Base-by-base conservation (phyloP, 2,329 filamentous ascomycete species). In the Aspergillus novofumigatus region DNA sequence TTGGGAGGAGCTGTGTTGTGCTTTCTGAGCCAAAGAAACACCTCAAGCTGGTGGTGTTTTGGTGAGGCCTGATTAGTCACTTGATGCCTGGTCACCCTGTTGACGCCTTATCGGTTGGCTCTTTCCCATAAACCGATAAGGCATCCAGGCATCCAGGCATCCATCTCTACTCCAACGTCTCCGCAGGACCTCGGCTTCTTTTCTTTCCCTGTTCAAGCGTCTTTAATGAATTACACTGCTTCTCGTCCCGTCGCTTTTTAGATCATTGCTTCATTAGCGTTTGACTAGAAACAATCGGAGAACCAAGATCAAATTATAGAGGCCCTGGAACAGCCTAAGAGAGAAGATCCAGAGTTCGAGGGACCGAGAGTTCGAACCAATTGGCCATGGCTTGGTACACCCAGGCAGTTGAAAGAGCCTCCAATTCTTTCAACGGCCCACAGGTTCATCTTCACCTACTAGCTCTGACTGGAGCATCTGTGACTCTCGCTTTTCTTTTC, bases 401-500 rank as follows among this genome's bases (percentile, higher is more conserved):
- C 57, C 67, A 71, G 58, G 69, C 72, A 44, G 60, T 67, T 61
- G 71, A 73, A 53, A 66, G 69, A 53, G 59, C 75, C 29, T 69
- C 72, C 49, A 65, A 67, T 52, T 70, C 70, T 52, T 62, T 71
- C 49, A 57, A 66, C 49, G 68, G 69, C 58, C 60, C 64, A 11
- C 66, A 63, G 54, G 64, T 58, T 23, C 69, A 72, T n/a, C 58
- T 72, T 49, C 66, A 71, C 28, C 53, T 75, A 35, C 56, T 74
- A 32, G 71, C 69, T n/a, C 65, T 69, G 32, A 69, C 72, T 23
- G 72, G 73, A 21, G 68, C 64, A 38, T 75, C 73, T 0, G 63
- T 75, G 49, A 70, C 71, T 41, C 58, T 73, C 42, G 72, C 70
- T 25, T 50, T 75, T 21, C 55, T 72, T 0, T 58, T 72, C 55